Conservation (phyloP, 768 basidiomycete genomes). For the Amanita polypyramis region DNA sequence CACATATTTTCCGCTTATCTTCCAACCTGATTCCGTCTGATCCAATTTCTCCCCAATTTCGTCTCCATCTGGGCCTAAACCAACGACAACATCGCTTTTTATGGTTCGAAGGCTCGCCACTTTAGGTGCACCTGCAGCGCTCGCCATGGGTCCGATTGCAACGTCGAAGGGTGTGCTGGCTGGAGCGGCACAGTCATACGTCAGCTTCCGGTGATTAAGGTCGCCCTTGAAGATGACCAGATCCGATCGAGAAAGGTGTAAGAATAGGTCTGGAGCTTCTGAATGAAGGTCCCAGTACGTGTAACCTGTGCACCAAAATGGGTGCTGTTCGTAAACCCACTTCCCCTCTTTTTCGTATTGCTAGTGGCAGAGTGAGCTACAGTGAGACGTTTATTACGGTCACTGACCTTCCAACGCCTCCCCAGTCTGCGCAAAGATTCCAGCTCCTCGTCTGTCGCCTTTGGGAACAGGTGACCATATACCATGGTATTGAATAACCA, state of each 20-base stretch:
- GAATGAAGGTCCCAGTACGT: conserved; percentile 83
- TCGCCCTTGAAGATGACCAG: conserved; percentile 95
- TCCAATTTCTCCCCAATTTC: conserved; percentile 71
- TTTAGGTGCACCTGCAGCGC: conserved; percentile 76
- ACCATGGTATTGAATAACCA: conserved; percentile 85
- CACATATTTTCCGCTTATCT: conserved; percentile 95
- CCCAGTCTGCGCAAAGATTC: conserved; percentile 77
- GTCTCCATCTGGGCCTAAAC: conserved; percentile 61
- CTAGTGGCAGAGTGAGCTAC: conserved; percentile 23
- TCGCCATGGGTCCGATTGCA: conserved; percentile 91
- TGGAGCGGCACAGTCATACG: conserved; percentile 80
- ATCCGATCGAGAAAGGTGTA: conserved; percentile 82
- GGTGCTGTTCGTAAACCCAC: conserved; percentile 92
- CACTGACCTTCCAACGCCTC: conserved; percentile 74
- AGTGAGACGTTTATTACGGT: neutral
- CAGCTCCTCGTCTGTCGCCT: conserved; percentile 67
- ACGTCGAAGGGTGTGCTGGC: conserved; percentile 81
- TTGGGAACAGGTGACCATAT: conserved; percentile 89
- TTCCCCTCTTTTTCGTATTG: conserved; percentile 88
- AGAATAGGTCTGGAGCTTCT: conserved; percentile 86
- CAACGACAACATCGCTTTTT: conserved; percentile 94
- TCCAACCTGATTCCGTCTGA: conserved; percentile 85
- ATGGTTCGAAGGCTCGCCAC: conserved; percentile 83
- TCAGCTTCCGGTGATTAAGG: conserved; percentile 85
- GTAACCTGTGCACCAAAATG: conserved; percentile 95